Conservation (phyloP, 1,284 basidiomycete species). For the Melampsora americana region DNA sequence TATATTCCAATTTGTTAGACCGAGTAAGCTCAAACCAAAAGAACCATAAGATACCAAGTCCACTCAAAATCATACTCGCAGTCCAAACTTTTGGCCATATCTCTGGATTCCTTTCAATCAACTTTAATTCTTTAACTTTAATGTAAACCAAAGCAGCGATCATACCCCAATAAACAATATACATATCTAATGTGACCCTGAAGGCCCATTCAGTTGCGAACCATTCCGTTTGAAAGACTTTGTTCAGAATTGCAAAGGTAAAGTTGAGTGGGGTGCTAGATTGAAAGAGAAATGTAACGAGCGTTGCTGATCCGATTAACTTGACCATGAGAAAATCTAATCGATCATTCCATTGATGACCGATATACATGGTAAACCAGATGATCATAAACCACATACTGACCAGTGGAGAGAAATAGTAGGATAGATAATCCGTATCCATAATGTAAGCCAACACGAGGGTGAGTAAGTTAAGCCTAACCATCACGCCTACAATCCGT, state of each 20-base stretch:
- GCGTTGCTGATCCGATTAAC: constrained; percentile 63
- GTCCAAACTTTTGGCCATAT: constrained; percentile 64
- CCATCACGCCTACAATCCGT: constrained; percentile 68
- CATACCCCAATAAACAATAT: constrained; percentile 83
- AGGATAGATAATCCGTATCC: constrained; percentile 83
- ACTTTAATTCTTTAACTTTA: constrained; percentile 68
- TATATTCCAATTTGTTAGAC: constrained; percentile 76
- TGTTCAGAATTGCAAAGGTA: constrained; percentile 65
- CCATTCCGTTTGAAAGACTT: constrained; percentile 72
- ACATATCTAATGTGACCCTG: constrained; percentile 78
- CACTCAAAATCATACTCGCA: constrained; percentile 59
- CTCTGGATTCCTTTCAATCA: constrained; percentile 63
- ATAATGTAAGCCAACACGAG: constrained; percentile 77
- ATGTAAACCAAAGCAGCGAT: constrained; percentile 68
- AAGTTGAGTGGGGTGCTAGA: constrained; percentile 64
- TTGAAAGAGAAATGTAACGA: constrained; percentile 67
- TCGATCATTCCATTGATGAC: constrained; percentile 69
- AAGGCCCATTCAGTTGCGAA: constrained; percentile 79
- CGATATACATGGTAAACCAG: constrained; percentile 71
- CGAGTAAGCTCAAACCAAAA: constrained; percentile 73
- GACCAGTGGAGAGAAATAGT: constrained; percentile 80
- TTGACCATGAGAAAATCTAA: constrained; percentile 68
- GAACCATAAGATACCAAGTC: constrained; percentile 67
- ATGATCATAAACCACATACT: constrained; percentile 71
- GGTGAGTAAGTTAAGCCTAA: constrained; percentile 77